These are phyloP conservation scores for Lathyrus tuberosus DNA, from an alignment of 306 rosid species.

Conservation along the genomic window DNA sequence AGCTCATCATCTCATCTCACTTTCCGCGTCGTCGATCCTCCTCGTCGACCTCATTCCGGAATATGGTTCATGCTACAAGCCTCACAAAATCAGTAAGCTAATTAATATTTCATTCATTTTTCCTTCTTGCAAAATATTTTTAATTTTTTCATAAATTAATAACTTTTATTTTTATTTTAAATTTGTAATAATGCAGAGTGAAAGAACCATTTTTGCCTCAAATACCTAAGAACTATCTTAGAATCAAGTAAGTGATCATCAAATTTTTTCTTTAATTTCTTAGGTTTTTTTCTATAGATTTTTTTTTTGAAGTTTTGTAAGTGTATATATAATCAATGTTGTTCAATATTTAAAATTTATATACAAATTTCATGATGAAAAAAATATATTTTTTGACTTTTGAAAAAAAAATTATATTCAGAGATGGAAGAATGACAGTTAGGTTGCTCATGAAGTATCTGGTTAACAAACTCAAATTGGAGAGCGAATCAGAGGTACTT, in stretches of 20 bases:
- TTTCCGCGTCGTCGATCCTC: constrained; percentile 79
- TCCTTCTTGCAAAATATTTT: not conserved
- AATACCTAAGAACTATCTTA: constrained; percentile 83
- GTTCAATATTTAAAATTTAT: constrained; percentile 14
- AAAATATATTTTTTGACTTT: constrained; percentile 9
- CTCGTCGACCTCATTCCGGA: constrained; percentile 87
- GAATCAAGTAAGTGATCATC: constrained; percentile 71
- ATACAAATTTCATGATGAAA: no score
- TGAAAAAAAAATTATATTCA: not conserved
- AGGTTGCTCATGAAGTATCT: constrained; percentile 86
- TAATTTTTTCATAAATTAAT: not conserved
- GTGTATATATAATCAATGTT: constrained; percentile 44
- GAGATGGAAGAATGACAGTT: constrained; percentile 92
- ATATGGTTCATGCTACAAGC: constrained; percentile 95
- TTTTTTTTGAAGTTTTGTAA: constrained; percentile 24
- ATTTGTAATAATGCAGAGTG: constrained; percentile 61
- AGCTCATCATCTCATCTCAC: constrained; percentile 51
- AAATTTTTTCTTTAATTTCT: not conserved
- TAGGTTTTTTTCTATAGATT: not conserved
- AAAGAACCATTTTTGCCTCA: constrained; percentile 90
- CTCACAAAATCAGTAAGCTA: constrained; percentile 83
- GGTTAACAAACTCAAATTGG: constrained; percentile 78
- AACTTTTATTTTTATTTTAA: not conserved
- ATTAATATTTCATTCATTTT: not conserved
- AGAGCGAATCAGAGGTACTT: constrained; percentile 93